These are phyloP conservation scores for Tetratostichococcus sp. DNA, from an alignment of 139 green algal genomes.

Conservation along the genomic window DNA sequence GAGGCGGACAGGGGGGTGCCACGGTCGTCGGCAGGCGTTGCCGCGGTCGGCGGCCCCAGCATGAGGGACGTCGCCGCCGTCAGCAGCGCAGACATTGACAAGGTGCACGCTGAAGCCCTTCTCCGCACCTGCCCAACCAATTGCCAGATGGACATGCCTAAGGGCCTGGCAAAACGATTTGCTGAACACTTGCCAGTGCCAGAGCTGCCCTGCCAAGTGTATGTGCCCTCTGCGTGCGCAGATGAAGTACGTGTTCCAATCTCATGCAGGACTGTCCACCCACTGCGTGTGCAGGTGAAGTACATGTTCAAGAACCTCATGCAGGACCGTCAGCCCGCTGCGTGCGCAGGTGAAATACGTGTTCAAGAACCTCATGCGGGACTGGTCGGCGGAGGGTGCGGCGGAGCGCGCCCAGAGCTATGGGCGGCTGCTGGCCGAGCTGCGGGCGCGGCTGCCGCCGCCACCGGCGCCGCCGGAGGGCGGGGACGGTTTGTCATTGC, in stretches of 20 bases:
- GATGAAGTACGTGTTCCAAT: no score
- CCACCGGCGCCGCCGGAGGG: neutral
- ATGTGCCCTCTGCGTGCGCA: no score
- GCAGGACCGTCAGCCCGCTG: constrained; percentile 84
- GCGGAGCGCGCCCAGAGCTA: constrained; percentile 75
- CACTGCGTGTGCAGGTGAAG: neutral
- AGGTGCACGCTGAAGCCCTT: constrained; percentile 5
- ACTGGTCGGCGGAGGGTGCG: constrained; percentile 80
- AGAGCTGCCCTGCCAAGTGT: no score
- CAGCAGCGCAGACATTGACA: constrained; percentile 11
- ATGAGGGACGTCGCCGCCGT: neutral
- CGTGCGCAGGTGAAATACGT: constrained; percentile 69
- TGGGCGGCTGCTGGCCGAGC: constrained; percentile 50
- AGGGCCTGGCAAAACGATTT: no score
- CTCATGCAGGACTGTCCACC: no score
- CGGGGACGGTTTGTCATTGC: neutral
- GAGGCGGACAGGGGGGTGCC: constrained; percentile 8
- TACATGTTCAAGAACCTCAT: constrained; percentile 85
- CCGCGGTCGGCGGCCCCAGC: neutral
- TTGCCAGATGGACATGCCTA: no score
- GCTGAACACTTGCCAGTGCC: no score
- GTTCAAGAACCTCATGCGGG: constrained; percentile 84
- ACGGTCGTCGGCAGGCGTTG: neutral
- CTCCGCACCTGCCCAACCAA: no score
- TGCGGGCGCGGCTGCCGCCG: constrained; percentile 18